Evolutionary conservation across 495 filamentous ascomycete species (phyloP).

Genomic region (Aspergillus nidulans): DNA sequence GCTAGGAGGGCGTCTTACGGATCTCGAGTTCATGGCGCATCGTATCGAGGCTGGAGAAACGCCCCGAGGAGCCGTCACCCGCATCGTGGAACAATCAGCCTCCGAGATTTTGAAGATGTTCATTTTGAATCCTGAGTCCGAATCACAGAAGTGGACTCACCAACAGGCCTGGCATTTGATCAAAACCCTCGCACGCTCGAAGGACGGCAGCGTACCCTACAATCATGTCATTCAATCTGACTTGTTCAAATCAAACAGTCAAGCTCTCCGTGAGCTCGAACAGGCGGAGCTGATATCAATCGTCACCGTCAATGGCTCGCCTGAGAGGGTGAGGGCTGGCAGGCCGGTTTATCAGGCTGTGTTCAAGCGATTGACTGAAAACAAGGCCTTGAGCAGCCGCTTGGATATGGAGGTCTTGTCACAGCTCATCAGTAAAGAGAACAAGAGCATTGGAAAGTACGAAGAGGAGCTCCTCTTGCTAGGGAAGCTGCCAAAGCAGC

Average conservation of each 20-base stretch:
- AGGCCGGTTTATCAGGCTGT: constrained; percentile 85
- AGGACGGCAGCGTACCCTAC: constrained; percentile 61
- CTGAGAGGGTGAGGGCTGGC: constrained; percentile 69
- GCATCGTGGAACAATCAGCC: constrained; percentile 83
- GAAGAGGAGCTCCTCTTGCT: constrained; percentile 74
- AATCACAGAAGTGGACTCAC: constrained; percentile 59
- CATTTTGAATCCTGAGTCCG: constrained; percentile 52
- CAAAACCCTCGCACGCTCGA: constrained; percentile 56
- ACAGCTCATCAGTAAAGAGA: constrained; percentile 68
- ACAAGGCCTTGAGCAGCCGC: constrained; percentile 65
- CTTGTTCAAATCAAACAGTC: constrained; percentile 63
- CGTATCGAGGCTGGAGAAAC: constrained; percentile 88
- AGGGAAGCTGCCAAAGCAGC: constrained; percentile 56
- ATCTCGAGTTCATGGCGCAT: constrained; percentile 87
- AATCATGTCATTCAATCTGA: constrained; percentile 75
- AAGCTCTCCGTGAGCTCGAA: constrained; percentile 72
- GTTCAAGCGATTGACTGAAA: constrained; percentile 65
- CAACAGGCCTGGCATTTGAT: constrained; percentile 91
- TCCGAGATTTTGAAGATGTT: constrained; percentile 93
- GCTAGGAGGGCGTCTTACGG: constrained; percentile 85
- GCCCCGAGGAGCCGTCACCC: constrained; percentile 73
- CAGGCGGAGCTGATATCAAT: constrained; percentile 86
- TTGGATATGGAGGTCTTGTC: constrained; percentile 69
- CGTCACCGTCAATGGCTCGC: constrained; percentile 66
- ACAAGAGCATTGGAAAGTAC: constrained; percentile 66